These are phyloP conservation scores for Venturia asperata DNA, from an alignment of 2,329 filamentous ascomycete genomes.

Conservation along the genomic window DNA sequence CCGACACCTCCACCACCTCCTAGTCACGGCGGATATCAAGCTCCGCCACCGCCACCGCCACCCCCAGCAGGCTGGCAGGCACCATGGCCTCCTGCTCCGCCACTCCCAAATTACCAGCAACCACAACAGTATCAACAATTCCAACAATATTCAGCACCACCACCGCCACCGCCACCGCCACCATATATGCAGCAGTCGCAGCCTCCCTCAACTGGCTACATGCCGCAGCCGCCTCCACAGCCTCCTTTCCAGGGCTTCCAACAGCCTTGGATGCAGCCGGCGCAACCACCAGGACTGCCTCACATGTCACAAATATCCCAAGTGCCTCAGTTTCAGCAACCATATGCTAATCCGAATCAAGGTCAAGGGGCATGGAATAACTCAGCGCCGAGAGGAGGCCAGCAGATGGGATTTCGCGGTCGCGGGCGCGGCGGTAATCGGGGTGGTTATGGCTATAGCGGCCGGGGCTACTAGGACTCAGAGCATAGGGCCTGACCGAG, in stretches of 20 bases:
- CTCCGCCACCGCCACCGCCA: background rate
- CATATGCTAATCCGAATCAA: background rate
- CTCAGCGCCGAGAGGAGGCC: constrained; percentile 5
- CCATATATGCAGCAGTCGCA: too few species aligned
- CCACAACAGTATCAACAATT: constrained; percentile 10
- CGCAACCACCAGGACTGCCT: background rate
- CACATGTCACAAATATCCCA: background rate
- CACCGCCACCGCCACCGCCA: background rate
- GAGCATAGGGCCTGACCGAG: background rate
- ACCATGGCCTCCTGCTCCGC: constrained; percentile 12
- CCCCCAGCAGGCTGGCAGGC: constrained; percentile 5
- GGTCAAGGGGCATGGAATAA: background rate
- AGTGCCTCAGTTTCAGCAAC: background rate
- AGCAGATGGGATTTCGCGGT: constrained; percentile 1
- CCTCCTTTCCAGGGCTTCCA: constrained; percentile 9
- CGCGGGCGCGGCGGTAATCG: constrained; percentile 9
- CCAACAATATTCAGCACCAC: background rate
- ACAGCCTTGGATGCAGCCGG: constrained; percentile 1
- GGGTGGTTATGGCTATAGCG: constrained; percentile 1
- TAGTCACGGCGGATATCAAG: constrained; percentile 3
- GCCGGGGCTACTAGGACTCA: background rate
- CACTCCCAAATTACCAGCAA: constrained; percentile 12
- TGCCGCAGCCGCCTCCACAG: constrained; percentile 6
- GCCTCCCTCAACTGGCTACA: background rate
- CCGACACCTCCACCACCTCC: constrained; percentile 12